Evolutionary conservation across 169 alveolate species (phyloP), one percentile per base, ranked within the genome.

Genomic region (Plasmodium adleri): DNA sequence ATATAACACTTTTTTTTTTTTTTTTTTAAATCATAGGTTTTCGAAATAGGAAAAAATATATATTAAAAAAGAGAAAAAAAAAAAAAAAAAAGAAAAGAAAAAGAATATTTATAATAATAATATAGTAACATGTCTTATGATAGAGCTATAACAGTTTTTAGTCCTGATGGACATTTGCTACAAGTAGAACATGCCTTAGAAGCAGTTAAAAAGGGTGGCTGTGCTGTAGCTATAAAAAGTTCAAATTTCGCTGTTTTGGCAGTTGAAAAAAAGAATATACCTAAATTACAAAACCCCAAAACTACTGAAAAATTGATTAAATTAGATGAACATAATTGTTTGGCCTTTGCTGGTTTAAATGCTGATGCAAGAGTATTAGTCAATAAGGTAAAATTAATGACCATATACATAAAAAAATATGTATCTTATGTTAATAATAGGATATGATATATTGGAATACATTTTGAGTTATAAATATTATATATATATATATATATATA

Each of bases 151-250:
- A 98, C 99, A 63, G 99, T 98, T 68, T 99, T 99, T 94, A 98
- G 99, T 78, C 99, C 99, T 17, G 99, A 98, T 92, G 99, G 99
- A 74, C 99, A 98, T 93, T 95, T 98, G 56, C 96, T 98, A 94
- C 99, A 99, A 95, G 99, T 98, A 56, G 99, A 99, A 93, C 98
- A 99, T 92, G 99, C 99, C 59, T 96, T 98, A 95, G 99, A 98
- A 93, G 99, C 99, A 2, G 99, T 98, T 26, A 96, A 97, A 52
- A 96, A 97, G 72, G 99, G 99, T 8, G 97, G 98, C 17, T 97
- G 99, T 76, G 99, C 98, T 26, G 98, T 98, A 24, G 99, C 99
- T 13, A 97, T 99, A 62, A 96, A 96, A 89, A 99, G 99, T 13
- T 95, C 95, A 20, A 99, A 98, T 74, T 94, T 97, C 88, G 98